These are phyloP conservation scores for Penicillium sp. DNA, from an alignment of 2,329 filamentous ascomycete species.

Conservation along the genomic window DNA sequence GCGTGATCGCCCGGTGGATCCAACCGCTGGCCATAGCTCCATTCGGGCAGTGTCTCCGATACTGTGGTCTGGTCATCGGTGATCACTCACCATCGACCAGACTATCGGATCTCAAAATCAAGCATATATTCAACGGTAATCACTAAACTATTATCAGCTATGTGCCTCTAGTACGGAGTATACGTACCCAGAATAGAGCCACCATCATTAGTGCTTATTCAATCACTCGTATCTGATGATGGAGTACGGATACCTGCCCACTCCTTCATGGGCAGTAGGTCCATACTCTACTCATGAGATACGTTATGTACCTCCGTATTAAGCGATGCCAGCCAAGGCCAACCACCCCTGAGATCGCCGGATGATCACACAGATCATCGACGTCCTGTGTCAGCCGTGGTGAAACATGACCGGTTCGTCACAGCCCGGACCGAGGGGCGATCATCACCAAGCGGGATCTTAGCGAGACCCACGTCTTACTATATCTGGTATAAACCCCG, in stretches of 20 bases:
- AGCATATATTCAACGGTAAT: too few species aligned
- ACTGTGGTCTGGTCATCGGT: not conserved
- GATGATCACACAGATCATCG: slow-evolving; percentile 7
- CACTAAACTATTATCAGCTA: too few species aligned
- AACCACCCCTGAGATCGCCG: slow-evolving; percentile 7
- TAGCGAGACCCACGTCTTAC: slow-evolving; percentile 7
- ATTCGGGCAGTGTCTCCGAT: slow-evolving; percentile 19
- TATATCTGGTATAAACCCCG: slow-evolving; percentile 21
- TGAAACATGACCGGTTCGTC: slow-evolving; percentile 24
- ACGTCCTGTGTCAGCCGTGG: slow-evolving; percentile 8
- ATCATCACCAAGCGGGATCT: slow-evolving; percentile 11
- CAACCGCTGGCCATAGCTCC: slow-evolving; percentile 31
- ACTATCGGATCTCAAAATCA: not conserved
- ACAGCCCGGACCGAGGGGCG: slow-evolving; percentile 11
- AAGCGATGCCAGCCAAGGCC: not conserved
- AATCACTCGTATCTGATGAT: too few species aligned
- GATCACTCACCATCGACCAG: not conserved
- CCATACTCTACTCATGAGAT: too few species aligned
- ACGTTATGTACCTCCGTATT: too few species aligned
- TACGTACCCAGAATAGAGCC: too few species aligned
- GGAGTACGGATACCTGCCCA: too few species aligned
- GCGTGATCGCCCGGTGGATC: slow-evolving; percentile 19
- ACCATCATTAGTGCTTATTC: too few species aligned
- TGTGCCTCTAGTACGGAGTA: too few species aligned
- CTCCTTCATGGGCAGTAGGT: too few species aligned